A percentile compares a stretch with the other conserved stretches of the same genome.
These are phyloP conservation scores for Lithospermum erythrorhizon DNA, from an alignment of 257 asterid genomes.

Conservation along the genomic window DNA sequence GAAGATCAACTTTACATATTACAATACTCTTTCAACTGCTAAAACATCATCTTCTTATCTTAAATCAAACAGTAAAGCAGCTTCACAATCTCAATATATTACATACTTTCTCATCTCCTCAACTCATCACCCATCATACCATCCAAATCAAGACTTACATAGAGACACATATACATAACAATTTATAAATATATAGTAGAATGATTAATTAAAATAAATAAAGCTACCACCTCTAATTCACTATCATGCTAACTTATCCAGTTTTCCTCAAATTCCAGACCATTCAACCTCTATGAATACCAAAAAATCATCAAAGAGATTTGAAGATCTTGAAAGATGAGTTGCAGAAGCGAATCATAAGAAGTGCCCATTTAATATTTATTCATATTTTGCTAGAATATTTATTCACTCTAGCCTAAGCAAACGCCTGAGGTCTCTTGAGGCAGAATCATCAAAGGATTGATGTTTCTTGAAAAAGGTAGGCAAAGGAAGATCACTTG, in stretches of 20 bases:
- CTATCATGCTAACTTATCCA: neutral
- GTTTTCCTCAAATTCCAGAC: slow-evolving; percentile 11
- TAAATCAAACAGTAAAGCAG: neutral
- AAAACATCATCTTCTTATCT: neutral
- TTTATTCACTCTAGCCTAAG: slow-evolving; percentile 21
- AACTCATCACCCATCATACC: neutral
- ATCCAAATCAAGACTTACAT: slow-evolving; percentile 1
- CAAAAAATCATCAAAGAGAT: slow-evolving; percentile 18
- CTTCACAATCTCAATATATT: neutral
- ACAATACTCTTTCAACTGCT: slow-evolving; percentile 3
- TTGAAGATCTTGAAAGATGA: slow-evolving; percentile 6
- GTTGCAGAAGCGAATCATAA: slow-evolving; percentile 4
- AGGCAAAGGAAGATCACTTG: slow-evolving; percentile 62
- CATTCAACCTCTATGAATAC: slow-evolving; percentile 12
- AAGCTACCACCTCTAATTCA: slow-evolving; percentile 8
- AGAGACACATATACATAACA: neutral
- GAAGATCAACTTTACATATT: neutral
- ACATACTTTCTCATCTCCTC: neutral
- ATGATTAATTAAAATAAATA: slow-evolving; percentile 3
- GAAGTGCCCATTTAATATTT: neutral
- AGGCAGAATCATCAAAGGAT: slow-evolving; percentile 42
- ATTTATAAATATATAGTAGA: neutral
- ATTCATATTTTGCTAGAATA: no score
- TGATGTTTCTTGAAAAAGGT: slow-evolving; percentile 31
- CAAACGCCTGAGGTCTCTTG: slow-evolving; percentile 33